A percentile compares a stretch with the other conserved stretches of the same genome.
Evolutionary conservation across 2,329 filamentous ascomycete species (phyloP).

Genomic region (Aspergillus felis): DNA sequence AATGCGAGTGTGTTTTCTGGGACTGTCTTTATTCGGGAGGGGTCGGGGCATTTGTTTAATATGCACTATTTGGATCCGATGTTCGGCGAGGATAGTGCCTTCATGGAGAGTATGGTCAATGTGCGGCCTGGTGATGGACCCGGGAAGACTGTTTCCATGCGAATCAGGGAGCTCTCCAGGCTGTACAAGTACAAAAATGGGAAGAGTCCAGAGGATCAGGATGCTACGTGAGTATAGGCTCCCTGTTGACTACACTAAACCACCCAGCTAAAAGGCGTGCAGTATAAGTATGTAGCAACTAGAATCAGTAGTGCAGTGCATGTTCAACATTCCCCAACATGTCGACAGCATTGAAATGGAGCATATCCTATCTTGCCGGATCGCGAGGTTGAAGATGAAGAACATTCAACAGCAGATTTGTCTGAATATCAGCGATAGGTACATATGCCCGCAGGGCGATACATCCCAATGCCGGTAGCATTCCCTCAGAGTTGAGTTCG

Average conservation of each 20-base stretch:
- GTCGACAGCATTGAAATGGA: no score
- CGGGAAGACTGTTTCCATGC: neutral
- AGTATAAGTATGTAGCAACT: no score
- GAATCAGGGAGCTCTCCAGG: neutral
- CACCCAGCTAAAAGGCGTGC: no score
- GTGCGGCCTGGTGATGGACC: neutral
- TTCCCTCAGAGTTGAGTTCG: no score
- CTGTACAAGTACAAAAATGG: neutral
- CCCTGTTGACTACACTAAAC: neutral
- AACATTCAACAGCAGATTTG: no score
- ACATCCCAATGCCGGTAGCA: no score
- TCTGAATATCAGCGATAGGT: no score
- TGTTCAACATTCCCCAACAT: no score
- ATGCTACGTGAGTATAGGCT: conserved; percentile 20
- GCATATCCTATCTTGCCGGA: no score
- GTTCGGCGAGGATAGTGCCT: neutral
- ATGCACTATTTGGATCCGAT: conserved; percentile 6
- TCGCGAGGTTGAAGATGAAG: no score
- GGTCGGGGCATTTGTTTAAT: conserved; percentile 2
- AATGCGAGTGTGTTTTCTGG: neutral
- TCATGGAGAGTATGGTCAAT: neutral
- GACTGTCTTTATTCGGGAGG: neutral
- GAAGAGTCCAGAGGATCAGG: conserved; percentile 4
- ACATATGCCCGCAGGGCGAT: no score
- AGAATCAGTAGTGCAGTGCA: no score